Base-by-base conservation (phyloP, 768 basidiomycete genomes). In the Cystofilobasidium ferigula region DNA sequence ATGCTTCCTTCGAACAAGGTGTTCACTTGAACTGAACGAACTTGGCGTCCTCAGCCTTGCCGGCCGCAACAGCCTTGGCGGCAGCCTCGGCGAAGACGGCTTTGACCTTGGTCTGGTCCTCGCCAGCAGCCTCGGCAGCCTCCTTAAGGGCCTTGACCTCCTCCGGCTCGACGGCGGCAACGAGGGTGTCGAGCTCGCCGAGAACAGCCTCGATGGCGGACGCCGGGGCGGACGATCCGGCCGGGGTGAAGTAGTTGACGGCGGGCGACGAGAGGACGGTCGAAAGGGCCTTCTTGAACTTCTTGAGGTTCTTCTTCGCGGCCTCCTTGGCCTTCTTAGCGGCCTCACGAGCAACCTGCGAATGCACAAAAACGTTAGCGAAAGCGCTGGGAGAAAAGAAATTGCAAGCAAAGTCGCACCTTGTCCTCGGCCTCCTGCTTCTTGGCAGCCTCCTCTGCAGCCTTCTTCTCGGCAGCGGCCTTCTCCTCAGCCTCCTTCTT, bases 311-410 rank as follows among this genome's bases (percentile, higher is more conserved):
- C 73, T 77, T 77, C 71, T 73, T 74, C 24, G 76, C 76, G 35
- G 76, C 86, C 71, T 90, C 89, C 71, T 90, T 88, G 71, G 78
- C 78, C 69, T 86, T 88, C 73, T 81, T 84, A 72, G 79, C 80
- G 28, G 78, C 76, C 68, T 76, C 75, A 43, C 73, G 68, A 30
- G 73, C 71, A n/a, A 70, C 74, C 71, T 76, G 64, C 13, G 51
- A 32, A 38, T 10, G 26, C 32, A 24, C 32, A 38, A 58, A 32
- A 28, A 3, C 7, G 28, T 26, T 6, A n/a, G 40, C 6, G 42
- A 26, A 24, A 18, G 40, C 8, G 26, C 14, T 22, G 22, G 30
- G 26, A 43, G 38, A 22, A 20, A 28, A 20, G 20, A 10, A 61
- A 45, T 26, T 35, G 3, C 7, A 34, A 1, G 18, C 3, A 10